Evolutionary conservation across 345 rosid species (phyloP).

Genomic region (Aquilaria malaccensis): DNA sequence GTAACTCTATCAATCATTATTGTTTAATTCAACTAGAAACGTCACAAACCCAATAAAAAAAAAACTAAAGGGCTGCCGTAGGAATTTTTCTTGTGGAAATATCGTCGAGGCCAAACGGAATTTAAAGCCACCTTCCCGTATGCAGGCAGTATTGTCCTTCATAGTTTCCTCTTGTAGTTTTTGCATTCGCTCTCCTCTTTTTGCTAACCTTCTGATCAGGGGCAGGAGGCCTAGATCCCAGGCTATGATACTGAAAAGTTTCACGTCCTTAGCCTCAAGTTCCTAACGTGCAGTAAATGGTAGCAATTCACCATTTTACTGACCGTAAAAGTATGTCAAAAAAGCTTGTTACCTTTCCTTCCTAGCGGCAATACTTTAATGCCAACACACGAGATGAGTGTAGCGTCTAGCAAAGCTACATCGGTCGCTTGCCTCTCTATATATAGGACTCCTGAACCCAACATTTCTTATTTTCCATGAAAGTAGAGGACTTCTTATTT

Average conservation of each 20-base stretch:
- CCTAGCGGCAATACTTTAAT: neutral
- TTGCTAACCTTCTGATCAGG: conserved; percentile 10
- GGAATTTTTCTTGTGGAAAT: too few species aligned
- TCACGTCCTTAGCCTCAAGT: conserved; percentile 18
- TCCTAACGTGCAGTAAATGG: conserved; percentile 11
- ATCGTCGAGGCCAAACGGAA: neutral
- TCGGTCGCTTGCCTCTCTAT: conserved; percentile 11
- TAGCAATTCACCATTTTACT: neutral
- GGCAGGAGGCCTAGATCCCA: conserved; percentile 16
- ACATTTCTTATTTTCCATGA: neutral
- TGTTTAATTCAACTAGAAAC: too few species aligned
- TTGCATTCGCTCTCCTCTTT: neutral
- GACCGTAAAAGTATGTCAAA: conserved; percentile 11
- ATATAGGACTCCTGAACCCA: conserved; percentile 9
- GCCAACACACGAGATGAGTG: neutral
- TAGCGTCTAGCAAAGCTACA: neutral
- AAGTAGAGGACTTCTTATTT: too few species aligned
- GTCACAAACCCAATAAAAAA: too few species aligned
- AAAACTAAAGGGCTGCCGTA: too few species aligned
- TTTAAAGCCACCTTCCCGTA: neutral
- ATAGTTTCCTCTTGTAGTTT: too few species aligned
- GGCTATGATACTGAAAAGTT: conserved; percentile 9
- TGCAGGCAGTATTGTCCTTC: too few species aligned
- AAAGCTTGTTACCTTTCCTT: conserved; percentile 20
- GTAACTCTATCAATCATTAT: too few species aligned